Percentiles rank a stretch among this genome's conserved stretches.
Evolutionary conservation across 306 rosid species (phyloP).

Genomic region (Herpetospermum pedunculosum): DNA sequence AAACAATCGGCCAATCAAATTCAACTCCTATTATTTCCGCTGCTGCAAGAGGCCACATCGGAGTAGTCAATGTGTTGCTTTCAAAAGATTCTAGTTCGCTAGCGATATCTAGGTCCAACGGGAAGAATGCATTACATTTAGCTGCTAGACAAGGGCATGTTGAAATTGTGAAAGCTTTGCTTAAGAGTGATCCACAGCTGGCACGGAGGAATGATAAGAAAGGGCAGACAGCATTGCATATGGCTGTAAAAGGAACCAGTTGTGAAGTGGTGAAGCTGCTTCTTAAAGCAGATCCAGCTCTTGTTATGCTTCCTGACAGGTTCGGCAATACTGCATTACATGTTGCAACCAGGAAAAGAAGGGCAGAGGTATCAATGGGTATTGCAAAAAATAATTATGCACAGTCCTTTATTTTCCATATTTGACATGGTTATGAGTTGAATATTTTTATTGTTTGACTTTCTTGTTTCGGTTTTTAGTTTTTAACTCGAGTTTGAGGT

Average conservation of each 20-base stretch:
- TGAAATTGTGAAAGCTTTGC: slow-evolving; percentile 38
- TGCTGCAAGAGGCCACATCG: slow-evolving; percentile 59
- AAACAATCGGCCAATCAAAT: slow-evolving; percentile 69
- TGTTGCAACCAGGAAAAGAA: slow-evolving; percentile 84
- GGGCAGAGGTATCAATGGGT: slow-evolving; percentile 50
- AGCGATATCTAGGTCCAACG: slow-evolving; percentile 60
- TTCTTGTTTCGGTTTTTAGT: background rate
- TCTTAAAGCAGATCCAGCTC: slow-evolving; percentile 45
- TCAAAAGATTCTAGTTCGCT: slow-evolving; percentile 40
- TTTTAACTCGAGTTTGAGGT: slow-evolving; percentile 1
- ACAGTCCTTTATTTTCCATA: background rate
- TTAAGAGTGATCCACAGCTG: slow-evolving; percentile 51
- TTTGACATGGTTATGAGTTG: background rate
- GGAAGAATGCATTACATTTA: slow-evolving; percentile 78
- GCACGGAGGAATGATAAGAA: slow-evolving; percentile 77
- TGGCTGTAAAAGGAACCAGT: slow-evolving; percentile 82
- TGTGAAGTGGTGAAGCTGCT: slow-evolving; percentile 62
- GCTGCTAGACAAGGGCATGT: slow-evolving; percentile 82
- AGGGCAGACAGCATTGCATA: slow-evolving; percentile 78
- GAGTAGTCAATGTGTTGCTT: slow-evolving; percentile 45
- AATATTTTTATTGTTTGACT: background rate
- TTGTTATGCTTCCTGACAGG: slow-evolving; percentile 71
- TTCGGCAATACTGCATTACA: slow-evolving; percentile 78
- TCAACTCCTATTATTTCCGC: slow-evolving; percentile 80
- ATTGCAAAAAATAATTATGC: background rate